Evolutionary conservation across 176 grass and related monocot species (phyloP).

Genomic region (Aegilops umbellulata): DNA sequence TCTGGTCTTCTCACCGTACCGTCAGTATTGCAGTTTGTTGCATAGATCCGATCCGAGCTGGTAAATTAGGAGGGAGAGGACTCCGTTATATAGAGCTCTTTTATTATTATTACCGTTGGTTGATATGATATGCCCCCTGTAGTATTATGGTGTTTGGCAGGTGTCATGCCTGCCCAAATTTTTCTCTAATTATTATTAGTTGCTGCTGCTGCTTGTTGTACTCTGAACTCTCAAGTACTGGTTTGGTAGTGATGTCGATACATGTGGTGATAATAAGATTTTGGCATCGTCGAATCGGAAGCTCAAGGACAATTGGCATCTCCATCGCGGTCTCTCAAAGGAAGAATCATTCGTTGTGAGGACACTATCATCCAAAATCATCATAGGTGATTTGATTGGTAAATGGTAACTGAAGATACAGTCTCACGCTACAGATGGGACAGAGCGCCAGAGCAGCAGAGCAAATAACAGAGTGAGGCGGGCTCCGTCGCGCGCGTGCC

Average conservation of each 20-base stretch:
- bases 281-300: background rate
- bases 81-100: conserved; percentile 42
- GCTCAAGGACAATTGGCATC: background rate
- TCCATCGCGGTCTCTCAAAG: too few species aligned
- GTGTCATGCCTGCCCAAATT: conserved; percentile 26
- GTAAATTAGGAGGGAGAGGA: conserved; percentile 33
- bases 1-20: background rate
- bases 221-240: background rate
- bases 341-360: too few species aligned
- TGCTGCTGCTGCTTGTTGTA: background rate
- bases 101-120: background rate
- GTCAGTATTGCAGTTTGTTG: conserved; percentile 24
- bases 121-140: background rate
- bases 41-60: conserved; percentile 33
- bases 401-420: too few species aligned
- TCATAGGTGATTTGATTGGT: too few species aligned
- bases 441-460: too few species aligned
- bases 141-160: conserved; percentile 18
- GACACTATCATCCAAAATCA: too few species aligned
- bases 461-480: too few species aligned
- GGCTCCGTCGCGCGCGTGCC: too few species aligned
- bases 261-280: conserved; percentile 29
- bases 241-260: background rate
- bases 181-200: conserved; percentile 11
- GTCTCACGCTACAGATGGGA: too few species aligned